A percentile compares a stretch with the other conserved stretches of the same genome.
phyloP scores from a whole-genome alignment of 306 rosid genomes.

The Citrullus colocynthis region DNA sequence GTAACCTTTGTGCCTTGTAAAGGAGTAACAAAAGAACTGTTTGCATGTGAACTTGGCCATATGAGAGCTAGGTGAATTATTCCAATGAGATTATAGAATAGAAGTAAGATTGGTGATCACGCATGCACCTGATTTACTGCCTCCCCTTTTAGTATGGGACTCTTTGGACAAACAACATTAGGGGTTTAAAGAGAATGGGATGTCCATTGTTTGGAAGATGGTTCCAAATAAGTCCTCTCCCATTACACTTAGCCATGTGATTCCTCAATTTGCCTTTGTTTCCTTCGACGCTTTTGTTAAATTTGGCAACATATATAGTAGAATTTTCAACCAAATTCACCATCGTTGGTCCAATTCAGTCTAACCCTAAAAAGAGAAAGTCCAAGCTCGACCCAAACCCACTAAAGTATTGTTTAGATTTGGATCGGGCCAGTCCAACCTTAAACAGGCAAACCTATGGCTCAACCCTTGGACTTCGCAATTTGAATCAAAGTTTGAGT shows the following conservation, averaged over 20 bases:
- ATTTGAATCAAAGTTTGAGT: too few species aligned
- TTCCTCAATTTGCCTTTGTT: not conserved
- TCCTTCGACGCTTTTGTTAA: not conserved
- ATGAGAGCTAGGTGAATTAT: not conserved
- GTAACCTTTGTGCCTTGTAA: not conserved
- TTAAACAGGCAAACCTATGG: too few species aligned
- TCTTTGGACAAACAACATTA: not conserved
- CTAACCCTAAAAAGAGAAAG: too few species aligned
- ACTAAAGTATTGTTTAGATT: too few species aligned
- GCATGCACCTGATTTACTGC: not conserved
- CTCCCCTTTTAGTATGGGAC: not conserved
- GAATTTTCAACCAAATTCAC: too few species aligned
- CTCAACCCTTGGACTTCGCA: too few species aligned
- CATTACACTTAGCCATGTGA: not conserved
- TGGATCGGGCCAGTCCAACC: too few species aligned
- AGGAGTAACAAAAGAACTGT: not conserved
- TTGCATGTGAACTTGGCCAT: not conserved
- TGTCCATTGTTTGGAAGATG: not conserved
- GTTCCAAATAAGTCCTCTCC: not conserved
- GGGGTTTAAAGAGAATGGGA: not conserved
- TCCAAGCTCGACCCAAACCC: too few species aligned
- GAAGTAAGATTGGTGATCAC: not conserved
- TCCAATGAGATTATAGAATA: not conserved
- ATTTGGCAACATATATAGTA: too few species aligned
- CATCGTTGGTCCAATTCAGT: too few species aligned